A percentile compares a stretch with the other conserved stretches of the same genome.
phyloP scores from a whole-genome alignment of 495 filamentous ascomycete species.

The Aspergillus conjunctus region DNA sequence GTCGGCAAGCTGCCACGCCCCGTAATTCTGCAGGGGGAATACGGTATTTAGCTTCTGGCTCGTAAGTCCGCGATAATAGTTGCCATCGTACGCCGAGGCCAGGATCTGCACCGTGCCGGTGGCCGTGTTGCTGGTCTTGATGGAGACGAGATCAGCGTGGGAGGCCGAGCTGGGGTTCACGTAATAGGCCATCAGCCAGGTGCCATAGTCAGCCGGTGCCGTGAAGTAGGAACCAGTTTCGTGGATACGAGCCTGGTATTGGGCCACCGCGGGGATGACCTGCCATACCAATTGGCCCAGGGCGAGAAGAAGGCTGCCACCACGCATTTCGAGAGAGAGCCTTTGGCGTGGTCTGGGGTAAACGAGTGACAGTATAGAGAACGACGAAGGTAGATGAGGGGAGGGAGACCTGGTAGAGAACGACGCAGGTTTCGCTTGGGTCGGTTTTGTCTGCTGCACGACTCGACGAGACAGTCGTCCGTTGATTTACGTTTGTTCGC shows the following conservation, averaged over 20 bases:
- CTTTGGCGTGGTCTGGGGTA: too few relatives aligned
- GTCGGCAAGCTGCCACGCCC: background rate
- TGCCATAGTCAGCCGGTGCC: background rate
- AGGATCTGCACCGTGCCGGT: background rate
- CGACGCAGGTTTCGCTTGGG: too few relatives aligned
- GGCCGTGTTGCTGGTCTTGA: background rate
- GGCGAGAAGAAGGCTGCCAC: background rate
- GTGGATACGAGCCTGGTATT: background rate
- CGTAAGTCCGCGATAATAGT: background rate
- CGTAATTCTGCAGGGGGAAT: background rate
- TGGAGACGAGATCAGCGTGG: background rate
- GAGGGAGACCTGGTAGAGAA: too few relatives aligned
- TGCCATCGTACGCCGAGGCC: background rate
- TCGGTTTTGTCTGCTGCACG: too few relatives aligned
- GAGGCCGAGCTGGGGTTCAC: background rate
- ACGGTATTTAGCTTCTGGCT: background rate
- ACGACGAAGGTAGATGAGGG: background rate
- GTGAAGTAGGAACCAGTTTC: background rate
- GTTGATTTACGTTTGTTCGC: too few relatives aligned
- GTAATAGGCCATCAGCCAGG: background rate
- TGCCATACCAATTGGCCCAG: background rate
- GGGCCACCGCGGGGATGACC: background rate
- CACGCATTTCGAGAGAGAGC: background rate
- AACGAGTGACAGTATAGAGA: background rate
- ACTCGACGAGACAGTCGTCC: too few relatives aligned